Base-by-base conservation (phyloP, 345 rosid species). In the Syzygium oleosum region DNA sequence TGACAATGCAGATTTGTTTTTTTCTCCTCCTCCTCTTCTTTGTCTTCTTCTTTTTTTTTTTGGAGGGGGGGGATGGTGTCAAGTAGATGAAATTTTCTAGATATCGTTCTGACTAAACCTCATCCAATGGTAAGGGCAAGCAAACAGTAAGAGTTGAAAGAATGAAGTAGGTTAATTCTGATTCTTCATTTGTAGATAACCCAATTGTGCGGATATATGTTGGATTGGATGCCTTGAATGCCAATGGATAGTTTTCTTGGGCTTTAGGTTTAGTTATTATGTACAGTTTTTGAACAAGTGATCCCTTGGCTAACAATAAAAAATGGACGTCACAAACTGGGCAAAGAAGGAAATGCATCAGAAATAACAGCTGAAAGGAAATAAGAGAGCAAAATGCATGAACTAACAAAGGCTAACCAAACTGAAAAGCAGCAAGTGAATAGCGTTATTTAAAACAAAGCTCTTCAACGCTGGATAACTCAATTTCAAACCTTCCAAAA, bases 31-130 rank as follows among this genome's bases (percentile, higher is more conserved):
- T 10, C 13, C 13, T 12, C 63, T 58, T 5, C 29, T 58, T 58
- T n/a, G 4, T 25, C 31, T 59, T 27, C 31, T 59, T 7, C 38
- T 22, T 56, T 52, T 4, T 56, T 52, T 4, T 9, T 56, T 4
- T 2, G 10, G 52, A 15, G 27, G 63, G 63, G 2, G n/a, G 13
- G 0, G 6, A 3, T 0, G 23, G 22, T 31, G 38, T 38, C 23
- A 15, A 31, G 12, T 31, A 31, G 41, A 65, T 65, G 17, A 65
- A 65, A 22, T 31, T 31, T 65, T 31, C 78, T 16, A 31, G 34
- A 17, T 34, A 31, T 34, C 3, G 2, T 68, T 68, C 23, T 16
- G 43, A 34, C 46, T 68, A 16, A 68, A 68, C 79, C 43, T 68
- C 59, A 55, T 21, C 7, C 1, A 4, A 55, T 68, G 21, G 79